Conservation (phyloP, 257 asterid species). For the Striga asiatica region DNA sequence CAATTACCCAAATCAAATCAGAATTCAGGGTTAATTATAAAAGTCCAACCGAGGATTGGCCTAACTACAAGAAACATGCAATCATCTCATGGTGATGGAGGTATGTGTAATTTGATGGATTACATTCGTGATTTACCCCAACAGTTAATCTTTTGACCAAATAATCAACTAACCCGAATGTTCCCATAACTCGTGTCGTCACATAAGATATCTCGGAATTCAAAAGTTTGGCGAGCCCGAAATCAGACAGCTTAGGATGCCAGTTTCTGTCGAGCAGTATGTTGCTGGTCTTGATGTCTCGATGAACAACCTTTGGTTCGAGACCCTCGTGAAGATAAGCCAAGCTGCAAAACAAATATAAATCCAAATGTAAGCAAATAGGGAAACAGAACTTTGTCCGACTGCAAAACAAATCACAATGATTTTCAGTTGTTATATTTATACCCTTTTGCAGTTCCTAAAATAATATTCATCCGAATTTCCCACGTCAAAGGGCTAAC, state of each 20-base stretch:
- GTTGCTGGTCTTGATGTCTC: conserved; percentile 87
- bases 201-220: conserved; percentile 75
- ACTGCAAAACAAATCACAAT: background rate
- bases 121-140: too few species aligned
- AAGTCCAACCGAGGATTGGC: too few species aligned
- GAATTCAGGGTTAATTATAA: too few species aligned
- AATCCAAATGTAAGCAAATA: conserved; percentile 1
- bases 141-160: too few species aligned
- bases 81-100: background rate
- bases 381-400: background rate
- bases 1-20: background rate
- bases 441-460: conserved; percentile 92
- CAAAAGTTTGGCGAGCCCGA: conserved; percentile 78
- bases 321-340: conserved; percentile 89
- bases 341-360: conserved; percentile 29
- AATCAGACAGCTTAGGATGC: conserved; percentile 77
- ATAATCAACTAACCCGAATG: conserved; percentile 58
- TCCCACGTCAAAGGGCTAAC: conserved; percentile 90
- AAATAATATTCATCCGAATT: conserved; percentile 74
- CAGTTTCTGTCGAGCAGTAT: conserved; percentile 68
- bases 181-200: conserved; percentile 94
- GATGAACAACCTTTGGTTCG: conserved; percentile 90
- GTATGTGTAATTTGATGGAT: too few species aligned
- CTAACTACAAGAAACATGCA: background rate
- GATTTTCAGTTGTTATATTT: background rate